Evolutionary conservation across 2,329 filamentous ascomycete genomes (phyloP), one percentile per base, ranked within the genome.

Genomic region (Mariannaea elegans): DNA sequence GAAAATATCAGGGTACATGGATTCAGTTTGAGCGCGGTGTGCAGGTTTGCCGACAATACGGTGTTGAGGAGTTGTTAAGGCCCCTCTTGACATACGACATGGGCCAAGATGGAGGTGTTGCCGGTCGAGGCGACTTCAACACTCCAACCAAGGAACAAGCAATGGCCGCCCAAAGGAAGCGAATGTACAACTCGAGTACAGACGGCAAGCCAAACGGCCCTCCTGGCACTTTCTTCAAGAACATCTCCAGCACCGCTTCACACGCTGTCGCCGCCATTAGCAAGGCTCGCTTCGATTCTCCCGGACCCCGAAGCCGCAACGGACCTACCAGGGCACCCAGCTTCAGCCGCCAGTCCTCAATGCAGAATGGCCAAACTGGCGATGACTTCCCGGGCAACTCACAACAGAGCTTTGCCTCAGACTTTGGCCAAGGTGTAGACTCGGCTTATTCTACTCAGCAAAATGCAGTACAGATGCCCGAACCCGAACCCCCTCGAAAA

Each of bases 1-100:
- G 95, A 65, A 98, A 98, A 81, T 99, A 99, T 72, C 95, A 99
- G 80, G 95, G 95, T 55, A 99, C 95, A 2, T 99, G 95, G 95
- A 97, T 99, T 72, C 92, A 91, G 72, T 98, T 97, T 72, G 91
- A 94, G 48, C 88, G 94, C 62, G 95, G 94, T 2, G 85, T 96
- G 44, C 93, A 97, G 72, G 94, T 99, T 69, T 98, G 95, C 76
- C 88, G 91, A 39, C 87, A 90, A 65, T 90, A 90, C 67, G 87
- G 85, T 10, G 92, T 95, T 29, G 91, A 94, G 74, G 91, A 94
- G 64, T 71, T 92, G 5, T 79, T 95, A 46, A 84, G 87, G 19
- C 90, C 91, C 14, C 82, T 95, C 5, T 78, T 95, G 53, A 92
- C 90, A 24, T 93, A 94, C 74, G 91, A 94, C 71, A 91, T 93